These are phyloP conservation scores for Globisporangium echinulatum DNA, from an alignment of 352 stramenopile species.

Conservation along the genomic window DNA sequence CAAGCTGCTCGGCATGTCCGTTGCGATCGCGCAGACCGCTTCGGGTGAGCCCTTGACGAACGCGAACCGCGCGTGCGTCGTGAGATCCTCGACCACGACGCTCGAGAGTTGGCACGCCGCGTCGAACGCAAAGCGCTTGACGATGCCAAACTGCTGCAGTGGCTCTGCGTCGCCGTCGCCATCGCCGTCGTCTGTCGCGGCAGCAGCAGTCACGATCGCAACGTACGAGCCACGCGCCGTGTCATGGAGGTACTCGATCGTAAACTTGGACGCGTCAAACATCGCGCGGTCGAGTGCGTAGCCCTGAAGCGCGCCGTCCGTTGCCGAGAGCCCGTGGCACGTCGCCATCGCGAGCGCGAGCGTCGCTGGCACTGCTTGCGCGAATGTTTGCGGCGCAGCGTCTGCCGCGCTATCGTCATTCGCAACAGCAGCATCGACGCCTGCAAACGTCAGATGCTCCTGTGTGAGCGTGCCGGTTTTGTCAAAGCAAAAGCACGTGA, in stretches of 20 bases:
- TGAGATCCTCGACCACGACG: conserved; percentile 31
- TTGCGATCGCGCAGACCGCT: conserved; percentile 8
- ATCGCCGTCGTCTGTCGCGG: not conserved
- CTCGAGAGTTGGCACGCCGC: conserved; percentile 37
- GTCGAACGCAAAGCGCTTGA: conserved; percentile 51
- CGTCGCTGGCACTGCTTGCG: conserved; percentile 16
- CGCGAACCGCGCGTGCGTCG: conserved; percentile 26
- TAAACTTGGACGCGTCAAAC: conserved; percentile 33
- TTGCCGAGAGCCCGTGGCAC: conserved; percentile 38
- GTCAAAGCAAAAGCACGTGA: conserved; percentile 77
- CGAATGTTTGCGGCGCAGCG: conserved; percentile 3
- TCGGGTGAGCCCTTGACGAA: conserved; percentile 50
- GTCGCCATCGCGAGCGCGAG: conserved; percentile 32
- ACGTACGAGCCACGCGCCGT: conserved; percentile 16
- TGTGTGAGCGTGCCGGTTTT: conserved; percentile 75
- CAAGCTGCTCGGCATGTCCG: conserved; percentile 17
- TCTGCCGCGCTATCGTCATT: not conserved
- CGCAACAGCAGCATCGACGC: conserved; percentile 6
- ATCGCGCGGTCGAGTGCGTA: conserved; percentile 49
- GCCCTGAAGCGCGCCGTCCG: conserved; percentile 25
- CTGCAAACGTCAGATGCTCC: conserved; percentile 53
- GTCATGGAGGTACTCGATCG: conserved; percentile 24
- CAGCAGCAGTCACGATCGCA: conserved; percentile 13
- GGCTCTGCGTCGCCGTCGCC: not conserved
- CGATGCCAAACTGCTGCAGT: conserved; percentile 24